These are phyloP conservation scores for Gossypium lobatum DNA, from an alignment of 441 rosid genomes.

Conservation along the genomic window DNA sequence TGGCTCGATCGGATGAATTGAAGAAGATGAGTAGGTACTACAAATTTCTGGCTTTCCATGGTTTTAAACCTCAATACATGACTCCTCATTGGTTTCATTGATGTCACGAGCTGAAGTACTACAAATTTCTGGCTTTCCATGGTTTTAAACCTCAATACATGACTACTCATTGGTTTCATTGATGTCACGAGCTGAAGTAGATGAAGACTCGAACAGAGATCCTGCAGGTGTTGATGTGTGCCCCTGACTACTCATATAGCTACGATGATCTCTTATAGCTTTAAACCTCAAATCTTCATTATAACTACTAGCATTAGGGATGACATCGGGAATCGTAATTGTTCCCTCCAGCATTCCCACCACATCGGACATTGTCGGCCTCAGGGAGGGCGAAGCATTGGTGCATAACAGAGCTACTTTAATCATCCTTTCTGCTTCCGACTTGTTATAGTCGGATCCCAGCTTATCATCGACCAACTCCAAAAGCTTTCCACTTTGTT, in stretches of 20 bases:
- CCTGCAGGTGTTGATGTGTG: background rate
- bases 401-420: slow-evolving; percentile 62
- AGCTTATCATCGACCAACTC: slow-evolving; percentile 48
- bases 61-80: no score
- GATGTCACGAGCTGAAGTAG: slow-evolving; percentile 8
- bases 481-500: slow-evolving; percentile 33
- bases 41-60: no score
- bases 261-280: slow-evolving; percentile 32
- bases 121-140: background rate
- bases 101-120: no score
- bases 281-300: slow-evolving; percentile 50
- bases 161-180: background rate
- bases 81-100: no score
- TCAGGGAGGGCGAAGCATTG: slow-evolving; percentile 38
- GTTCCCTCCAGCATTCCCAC: slow-evolving; percentile 61
- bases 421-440: slow-evolving; percentile 44
- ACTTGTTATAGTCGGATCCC: slow-evolving; percentile 29
- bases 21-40: background rate
- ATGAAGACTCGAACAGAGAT: slow-evolving; percentile 9
- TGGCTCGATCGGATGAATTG: background rate
- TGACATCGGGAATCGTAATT: slow-evolving; percentile 26
- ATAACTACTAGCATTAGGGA: slow-evolving; percentile 25
- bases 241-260: background rate
- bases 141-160: background rate
- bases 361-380: slow-evolving; percentile 70